phyloP scores from a whole-genome alignment of 73 alveolate genomes.

The Tetrahymena thermophila region DNA sequence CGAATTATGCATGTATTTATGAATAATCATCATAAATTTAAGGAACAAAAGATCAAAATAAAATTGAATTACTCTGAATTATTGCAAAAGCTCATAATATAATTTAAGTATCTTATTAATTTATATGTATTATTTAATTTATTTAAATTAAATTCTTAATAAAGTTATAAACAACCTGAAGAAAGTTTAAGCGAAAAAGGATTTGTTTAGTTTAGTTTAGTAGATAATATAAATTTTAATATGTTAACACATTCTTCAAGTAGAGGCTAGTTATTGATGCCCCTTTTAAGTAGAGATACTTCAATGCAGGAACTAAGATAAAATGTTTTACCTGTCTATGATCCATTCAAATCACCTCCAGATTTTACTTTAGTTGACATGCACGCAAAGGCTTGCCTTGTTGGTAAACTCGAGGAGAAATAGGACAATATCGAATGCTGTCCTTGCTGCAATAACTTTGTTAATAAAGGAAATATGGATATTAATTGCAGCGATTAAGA shows the following conservation, averaged over 20 bases:
- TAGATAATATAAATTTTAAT: not conserved
- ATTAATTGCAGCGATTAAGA: not conserved
- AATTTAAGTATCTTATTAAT: not conserved
- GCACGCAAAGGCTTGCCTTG: not conserved
- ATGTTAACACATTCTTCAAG: not conserved
- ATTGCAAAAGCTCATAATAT: not conserved
- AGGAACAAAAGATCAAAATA: not conserved
- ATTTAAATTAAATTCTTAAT: too few species aligned
- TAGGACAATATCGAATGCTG: not conserved
- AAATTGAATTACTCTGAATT: not conserved
- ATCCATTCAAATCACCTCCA: not conserved
- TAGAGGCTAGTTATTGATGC: not conserved
- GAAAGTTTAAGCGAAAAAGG: not conserved
- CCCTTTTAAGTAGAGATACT: not conserved
- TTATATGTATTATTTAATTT: not conserved
- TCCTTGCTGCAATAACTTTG: not conserved
- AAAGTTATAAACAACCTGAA: not conserved
- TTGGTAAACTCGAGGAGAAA: not conserved
- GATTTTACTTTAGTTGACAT: not conserved
- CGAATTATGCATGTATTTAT: too few species aligned
- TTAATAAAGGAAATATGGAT: not conserved
- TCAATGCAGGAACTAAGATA: not conserved
- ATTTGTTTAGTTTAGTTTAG: not conserved
- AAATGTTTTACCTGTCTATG: not conserved
- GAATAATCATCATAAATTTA: not conserved